A percentile compares a stretch with the other conserved stretches of the same genome.
phyloP scores from a whole-genome alignment of 345 rosid genomes.

The Anacardium occidentale region DNA sequence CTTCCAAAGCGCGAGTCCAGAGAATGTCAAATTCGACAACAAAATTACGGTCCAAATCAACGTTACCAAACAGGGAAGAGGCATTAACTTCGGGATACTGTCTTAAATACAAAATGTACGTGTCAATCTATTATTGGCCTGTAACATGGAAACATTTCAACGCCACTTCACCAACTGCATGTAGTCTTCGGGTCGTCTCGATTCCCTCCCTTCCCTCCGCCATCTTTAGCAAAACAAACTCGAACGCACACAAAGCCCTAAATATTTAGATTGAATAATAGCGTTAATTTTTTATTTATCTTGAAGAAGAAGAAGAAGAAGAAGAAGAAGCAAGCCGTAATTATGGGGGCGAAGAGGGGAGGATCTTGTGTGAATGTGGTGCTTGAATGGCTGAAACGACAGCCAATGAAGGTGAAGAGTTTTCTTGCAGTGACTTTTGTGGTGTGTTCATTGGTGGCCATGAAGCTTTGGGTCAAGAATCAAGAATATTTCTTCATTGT shows the following conservation, averaged over 20 bases:
- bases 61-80: conserved; percentile 5
- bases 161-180: conserved; percentile 43
- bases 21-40: no score
- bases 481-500: conserved; percentile 52
- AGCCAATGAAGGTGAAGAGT: conserved; percentile 50
- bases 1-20: no score
- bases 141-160: conserved; percentile 12
- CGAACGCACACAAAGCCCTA: no score
- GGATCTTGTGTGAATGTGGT: conserved; percentile 36
- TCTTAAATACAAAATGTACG: background rate
- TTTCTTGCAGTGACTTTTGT: conserved; percentile 28
- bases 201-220: background rate
- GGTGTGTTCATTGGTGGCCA: conserved; percentile 34
- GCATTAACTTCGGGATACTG: background rate
- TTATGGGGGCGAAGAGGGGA: conserved; percentile 61
- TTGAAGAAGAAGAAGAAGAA: background rate
- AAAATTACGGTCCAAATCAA: conserved; percentile 2
- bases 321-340: no score
- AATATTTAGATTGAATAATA: background rate
- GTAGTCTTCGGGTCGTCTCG: conserved; percentile 46
- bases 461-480: conserved; percentile 37
- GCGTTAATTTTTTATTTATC: background rate
- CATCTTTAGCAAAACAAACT: background rate
- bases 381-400: conserved; percentile 48
- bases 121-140: conserved; percentile 15